Conservation (phyloP, 2,329 filamentous ascomycete species). For the Penicillium sp. region DNA sequence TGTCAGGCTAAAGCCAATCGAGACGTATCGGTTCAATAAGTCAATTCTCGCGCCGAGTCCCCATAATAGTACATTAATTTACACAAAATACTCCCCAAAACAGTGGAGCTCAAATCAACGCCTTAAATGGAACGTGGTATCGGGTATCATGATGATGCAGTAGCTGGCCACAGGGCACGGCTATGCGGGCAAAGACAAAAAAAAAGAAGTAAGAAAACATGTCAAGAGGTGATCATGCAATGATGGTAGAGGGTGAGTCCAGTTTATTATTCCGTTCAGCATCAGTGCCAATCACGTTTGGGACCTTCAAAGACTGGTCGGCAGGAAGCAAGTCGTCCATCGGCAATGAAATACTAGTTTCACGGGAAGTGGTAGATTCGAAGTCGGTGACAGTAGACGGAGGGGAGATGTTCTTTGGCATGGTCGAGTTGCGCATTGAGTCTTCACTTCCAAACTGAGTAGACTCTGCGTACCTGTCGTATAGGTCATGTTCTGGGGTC, state of each 20-base stretch:
- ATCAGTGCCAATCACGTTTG: neutral
- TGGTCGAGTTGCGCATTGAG: slow-evolving; percentile 21
- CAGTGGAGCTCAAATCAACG: slow-evolving; percentile 1
- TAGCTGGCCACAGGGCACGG: slow-evolving; percentile 1
- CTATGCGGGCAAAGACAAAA: slow-evolving; percentile 4
- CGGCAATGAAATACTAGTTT: slow-evolving; percentile 30
- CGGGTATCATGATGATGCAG: slow-evolving; percentile 20
- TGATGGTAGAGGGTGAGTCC: slow-evolving; percentile 9
- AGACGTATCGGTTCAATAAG: neutral
- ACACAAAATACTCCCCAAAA: neutral
- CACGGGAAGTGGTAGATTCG: slow-evolving; percentile 29
- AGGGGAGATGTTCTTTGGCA: slow-evolving; percentile 30
- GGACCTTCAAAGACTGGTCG: neutral
- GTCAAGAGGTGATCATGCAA: slow-evolving; percentile 7
- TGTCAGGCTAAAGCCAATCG: neutral
- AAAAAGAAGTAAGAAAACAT: neutral
- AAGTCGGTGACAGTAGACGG: slow-evolving; percentile 30
- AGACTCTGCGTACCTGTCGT: slow-evolving; percentile 18
- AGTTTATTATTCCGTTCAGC: neutral
- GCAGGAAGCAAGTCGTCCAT: slow-evolving; percentile 15
- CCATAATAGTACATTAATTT: slow-evolving; percentile 1
- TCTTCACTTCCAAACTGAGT: slow-evolving; percentile 15
- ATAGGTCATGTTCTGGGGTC: slow-evolving; percentile 6
- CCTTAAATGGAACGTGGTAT: slow-evolving; percentile 7
- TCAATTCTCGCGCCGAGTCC: neutral